These are phyloP conservation scores for Colletotrichum sp. DNA, from an alignment of 2,329 filamentous ascomycete genomes.

Conservation along the genomic window DNA sequence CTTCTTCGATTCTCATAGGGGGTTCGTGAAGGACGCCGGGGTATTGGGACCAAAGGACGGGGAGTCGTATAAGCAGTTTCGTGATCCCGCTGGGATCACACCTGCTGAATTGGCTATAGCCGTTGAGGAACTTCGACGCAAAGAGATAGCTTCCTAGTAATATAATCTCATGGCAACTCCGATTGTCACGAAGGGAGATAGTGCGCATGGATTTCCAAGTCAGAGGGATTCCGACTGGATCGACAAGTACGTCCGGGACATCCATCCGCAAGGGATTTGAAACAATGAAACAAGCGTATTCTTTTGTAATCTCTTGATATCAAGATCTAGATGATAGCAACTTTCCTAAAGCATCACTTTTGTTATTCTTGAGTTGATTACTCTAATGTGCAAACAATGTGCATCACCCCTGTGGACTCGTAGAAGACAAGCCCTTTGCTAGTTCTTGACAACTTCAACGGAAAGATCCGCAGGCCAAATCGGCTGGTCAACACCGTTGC, in stretches of 20 bases:
- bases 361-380: not conserved
- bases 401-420: accelerated
- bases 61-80: slow-evolving; percentile 22
- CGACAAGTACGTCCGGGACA: not conserved
- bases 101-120: slow-evolving; percentile 21
- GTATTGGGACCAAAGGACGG: slow-evolving; percentile 35
- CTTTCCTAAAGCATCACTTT: not conserved
- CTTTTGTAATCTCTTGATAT: not conserved
- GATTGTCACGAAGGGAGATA: not conserved
- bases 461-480: slow-evolving; percentile 47
- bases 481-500: slow-evolving; percentile 50
- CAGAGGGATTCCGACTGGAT: not conserved
- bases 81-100: slow-evolving; percentile 26
- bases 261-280: not conserved
- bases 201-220: not conserved
- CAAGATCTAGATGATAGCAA: not conserved
- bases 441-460: slow-evolving; percentile 33
- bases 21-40: slow-evolving; percentile 32
- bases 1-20: slow-evolving; percentile 38
- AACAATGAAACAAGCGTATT: not conserved
- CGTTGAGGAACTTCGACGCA: slow-evolving; percentile 16
- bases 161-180: not conserved
- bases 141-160: not conserved
- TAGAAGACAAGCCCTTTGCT: not conserved
- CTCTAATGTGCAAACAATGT: not conserved